phyloP scores from a whole-genome alignment of 2,329 filamentous ascomycete genomes.

The Ophiostoma australiae region DNA sequence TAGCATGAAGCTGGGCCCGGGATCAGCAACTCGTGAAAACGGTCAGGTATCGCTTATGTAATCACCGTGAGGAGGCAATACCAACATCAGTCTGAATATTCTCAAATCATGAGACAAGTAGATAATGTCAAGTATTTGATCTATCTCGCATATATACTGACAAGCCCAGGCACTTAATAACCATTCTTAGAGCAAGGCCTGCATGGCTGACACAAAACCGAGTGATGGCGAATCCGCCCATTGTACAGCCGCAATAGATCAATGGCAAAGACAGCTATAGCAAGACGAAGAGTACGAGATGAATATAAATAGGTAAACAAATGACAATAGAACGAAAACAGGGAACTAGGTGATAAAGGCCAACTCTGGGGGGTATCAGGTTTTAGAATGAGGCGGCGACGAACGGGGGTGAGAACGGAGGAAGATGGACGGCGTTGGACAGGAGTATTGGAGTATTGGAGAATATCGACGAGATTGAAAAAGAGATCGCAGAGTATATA shows the following conservation, averaged over 20 bases:
- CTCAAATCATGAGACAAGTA: too few species aligned
- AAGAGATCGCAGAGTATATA: conserved; percentile 1
- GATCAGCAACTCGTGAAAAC: too few species aligned
- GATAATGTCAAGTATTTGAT: background rate
- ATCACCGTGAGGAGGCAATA: background rate
- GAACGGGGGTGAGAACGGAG: conserved; percentile 1
- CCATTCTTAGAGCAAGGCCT: background rate
- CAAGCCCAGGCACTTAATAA: background rate
- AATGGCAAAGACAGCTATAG: too few species aligned
- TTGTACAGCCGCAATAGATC: background rate
- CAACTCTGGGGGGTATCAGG: conserved; percentile 23
- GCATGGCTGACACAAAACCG: background rate
- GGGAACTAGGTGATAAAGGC: conserved; percentile 12
- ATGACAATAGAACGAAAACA: background rate
- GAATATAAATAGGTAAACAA: background rate
- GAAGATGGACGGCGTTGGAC: background rate
- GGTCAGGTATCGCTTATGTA: background rate
- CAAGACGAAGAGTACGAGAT: background rate
- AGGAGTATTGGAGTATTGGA: background rate
- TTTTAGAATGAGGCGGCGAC: conserved; percentile 17
- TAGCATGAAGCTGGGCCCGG: too few species aligned
- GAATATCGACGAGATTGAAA: background rate
- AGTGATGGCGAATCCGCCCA: background rate
- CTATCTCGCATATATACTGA: background rate
- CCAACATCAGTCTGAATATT: background rate